phyloP scores from a whole-genome alignment of 257 asterid genomes.

The Penstemon davidsonii region DNA sequence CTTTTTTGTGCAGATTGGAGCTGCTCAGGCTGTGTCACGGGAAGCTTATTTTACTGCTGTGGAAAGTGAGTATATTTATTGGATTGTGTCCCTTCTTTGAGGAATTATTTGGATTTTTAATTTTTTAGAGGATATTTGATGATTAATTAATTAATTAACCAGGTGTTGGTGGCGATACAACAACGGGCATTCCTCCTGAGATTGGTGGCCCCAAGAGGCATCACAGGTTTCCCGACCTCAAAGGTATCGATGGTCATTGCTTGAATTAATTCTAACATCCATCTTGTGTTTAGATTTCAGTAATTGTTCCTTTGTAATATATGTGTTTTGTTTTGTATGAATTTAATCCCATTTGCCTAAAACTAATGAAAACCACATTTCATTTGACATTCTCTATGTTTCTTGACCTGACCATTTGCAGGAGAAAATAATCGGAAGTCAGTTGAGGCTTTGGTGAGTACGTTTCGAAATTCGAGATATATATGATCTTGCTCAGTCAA shows the following conservation, averaged over 20 bases:
- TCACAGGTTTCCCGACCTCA: constrained; percentile 60
- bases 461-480: background rate
- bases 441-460: constrained; percentile 69
- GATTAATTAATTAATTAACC: constrained; percentile 11
- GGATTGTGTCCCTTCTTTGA: background rate
- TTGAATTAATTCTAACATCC: too few species aligned
- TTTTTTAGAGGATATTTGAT: background rate
- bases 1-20: constrained; percentile 59
- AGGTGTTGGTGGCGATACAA: constrained; percentile 55
- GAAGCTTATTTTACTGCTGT: constrained; percentile 71
- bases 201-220: constrained; percentile 53
- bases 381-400: constrained; percentile 8
- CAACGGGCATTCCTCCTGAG: constrained; percentile 44
- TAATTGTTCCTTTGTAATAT: too few species aligned
- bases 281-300: too few species aligned
- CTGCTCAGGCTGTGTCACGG: constrained; percentile 81
- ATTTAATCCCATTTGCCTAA: too few species aligned
- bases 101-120: background rate
- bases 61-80: constrained; percentile 48
- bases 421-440: constrained; percentile 64
- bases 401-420: constrained; percentile 31
- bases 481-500: background rate
- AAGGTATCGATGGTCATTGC: constrained; percentile 37
- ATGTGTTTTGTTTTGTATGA: too few species aligned
- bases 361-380: background rate